Conservation (phyloP, 148 eudicot species). For the Chenopodium formosanum region DNA sequence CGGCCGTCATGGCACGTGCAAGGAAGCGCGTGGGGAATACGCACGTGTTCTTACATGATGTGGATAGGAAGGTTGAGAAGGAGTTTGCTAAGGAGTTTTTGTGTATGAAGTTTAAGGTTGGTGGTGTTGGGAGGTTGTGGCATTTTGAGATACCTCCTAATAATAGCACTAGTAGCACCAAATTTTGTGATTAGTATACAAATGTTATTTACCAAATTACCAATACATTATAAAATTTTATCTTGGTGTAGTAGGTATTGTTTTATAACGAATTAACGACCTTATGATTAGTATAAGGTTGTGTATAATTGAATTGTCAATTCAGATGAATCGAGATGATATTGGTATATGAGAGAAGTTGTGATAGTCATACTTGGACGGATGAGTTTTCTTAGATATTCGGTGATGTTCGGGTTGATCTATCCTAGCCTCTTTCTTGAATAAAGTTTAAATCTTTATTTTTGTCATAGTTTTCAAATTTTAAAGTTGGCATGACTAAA, state of each 20-base stretch:
- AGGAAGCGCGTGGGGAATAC: slow-evolving; percentile 36
- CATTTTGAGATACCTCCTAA: slow-evolving; percentile 48
- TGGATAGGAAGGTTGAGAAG: slow-evolving; percentile 41
- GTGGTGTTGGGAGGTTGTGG: slow-evolving; percentile 42
- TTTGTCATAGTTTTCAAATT: too few relatives aligned
- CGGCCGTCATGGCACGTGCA: slow-evolving; percentile 45
- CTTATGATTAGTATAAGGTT: not conserved
- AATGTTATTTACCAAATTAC: too few relatives aligned
- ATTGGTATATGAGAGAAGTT: not conserved
- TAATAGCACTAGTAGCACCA: not conserved
- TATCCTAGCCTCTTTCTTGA: too few relatives aligned
- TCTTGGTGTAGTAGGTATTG: too few relatives aligned
- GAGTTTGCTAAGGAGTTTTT: slow-evolving; percentile 42
- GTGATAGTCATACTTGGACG: too few relatives aligned
- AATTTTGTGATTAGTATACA: slow-evolving; percentile 28
- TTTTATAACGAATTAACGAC: too few relatives aligned
- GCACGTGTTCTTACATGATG: slow-evolving; percentile 49
- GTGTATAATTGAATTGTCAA: not conserved
- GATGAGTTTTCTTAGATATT: too few relatives aligned
- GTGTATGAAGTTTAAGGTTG: slow-evolving; percentile 41
- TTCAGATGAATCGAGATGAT: not conserved
- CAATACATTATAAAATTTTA: too few relatives aligned
- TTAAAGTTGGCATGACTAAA: too few relatives aligned
- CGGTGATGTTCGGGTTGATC: too few relatives aligned
- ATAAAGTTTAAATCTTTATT: too few relatives aligned